Conservation (phyloP, 352 stramenopile species). For the Globisporangium ultimum region DNA sequence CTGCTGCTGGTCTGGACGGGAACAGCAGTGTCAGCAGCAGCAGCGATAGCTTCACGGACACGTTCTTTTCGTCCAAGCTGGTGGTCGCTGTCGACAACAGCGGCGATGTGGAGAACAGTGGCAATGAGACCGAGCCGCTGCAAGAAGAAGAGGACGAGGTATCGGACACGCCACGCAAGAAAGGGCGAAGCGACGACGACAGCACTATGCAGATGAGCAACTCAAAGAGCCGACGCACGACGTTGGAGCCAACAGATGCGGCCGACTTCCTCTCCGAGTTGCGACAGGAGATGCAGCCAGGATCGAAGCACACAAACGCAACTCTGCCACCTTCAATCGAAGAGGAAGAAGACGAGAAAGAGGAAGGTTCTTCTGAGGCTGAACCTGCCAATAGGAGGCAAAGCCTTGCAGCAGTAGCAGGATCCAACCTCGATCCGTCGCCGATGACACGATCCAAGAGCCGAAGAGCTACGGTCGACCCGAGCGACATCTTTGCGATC, state of each 20-base stretch:
- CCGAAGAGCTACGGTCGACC: conserved; percentile 51
- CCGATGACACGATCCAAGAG: conserved; percentile 22
- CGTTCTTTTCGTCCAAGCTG: conserved; percentile 47
- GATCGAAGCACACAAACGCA: background rate
- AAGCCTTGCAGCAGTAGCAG: background rate
- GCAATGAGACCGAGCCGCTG: conserved; percentile 5
- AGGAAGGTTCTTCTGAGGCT: no score
- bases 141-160: conserved; percentile 20
- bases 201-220: background rate
- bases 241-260: conserved; percentile 47
- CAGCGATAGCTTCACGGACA: conserved; percentile 50
- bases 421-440: conserved; percentile 12
- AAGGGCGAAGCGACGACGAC: conserved; percentile 1
- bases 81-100: conserved; percentile 19
- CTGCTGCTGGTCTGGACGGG: background rate
- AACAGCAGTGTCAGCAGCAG: background rate
- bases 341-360: background rate
- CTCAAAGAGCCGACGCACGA: conserved; percentile 28
- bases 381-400: no score
- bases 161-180: conserved; percentile 2
- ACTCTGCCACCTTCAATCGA: background rate
- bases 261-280: conserved; percentile 42
- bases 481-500: conserved; percentile 36
- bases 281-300: conserved; percentile 15
- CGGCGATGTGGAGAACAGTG: conserved; percentile 1